Evolutionary conservation across 768 basidiomycete species (phyloP).

Genomic region (Boletus speciosus): DNA sequence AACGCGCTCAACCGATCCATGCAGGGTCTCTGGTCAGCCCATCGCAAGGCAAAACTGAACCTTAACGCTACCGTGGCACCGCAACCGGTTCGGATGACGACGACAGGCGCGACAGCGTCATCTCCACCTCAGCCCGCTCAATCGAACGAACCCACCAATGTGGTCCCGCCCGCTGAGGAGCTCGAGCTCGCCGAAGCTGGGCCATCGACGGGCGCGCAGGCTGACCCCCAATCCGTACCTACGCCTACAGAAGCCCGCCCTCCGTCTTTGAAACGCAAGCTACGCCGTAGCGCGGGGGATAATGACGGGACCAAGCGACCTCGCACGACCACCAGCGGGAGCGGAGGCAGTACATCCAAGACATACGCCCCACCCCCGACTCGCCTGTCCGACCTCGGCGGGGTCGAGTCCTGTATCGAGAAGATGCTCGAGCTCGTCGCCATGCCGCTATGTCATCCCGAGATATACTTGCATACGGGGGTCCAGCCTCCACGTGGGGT

Average conservation of each 20-base stretch:
- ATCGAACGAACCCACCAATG: conserved; percentile 27
- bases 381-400: conserved; percentile 82
- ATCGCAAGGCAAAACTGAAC: conserved; percentile 64
- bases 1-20: conserved; percentile 76
- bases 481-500: conserved; percentile 92
- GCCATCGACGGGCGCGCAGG: conserved; percentile 9
- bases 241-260: conserved; percentile 10
- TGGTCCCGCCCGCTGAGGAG: conserved; percentile 17
- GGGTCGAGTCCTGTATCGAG: conserved; percentile 80
- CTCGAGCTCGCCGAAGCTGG: conserved; percentile 7
- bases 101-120: conserved; percentile 3
- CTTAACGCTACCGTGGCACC: conserved; percentile 42
- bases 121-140: background rate
- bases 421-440: conserved; percentile 96
- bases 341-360: conserved; percentile 22
- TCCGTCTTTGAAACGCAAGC: conserved; percentile 56
- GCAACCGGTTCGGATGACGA: background rate
- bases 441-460: conserved; percentile 92
- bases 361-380: conserved; percentile 66
- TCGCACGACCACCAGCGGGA: conserved; percentile 35
- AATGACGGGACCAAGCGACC: conserved; percentile 55
- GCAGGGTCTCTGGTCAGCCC: conserved; percentile 74
- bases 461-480: conserved; percentile 91
- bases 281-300: conserved; percentile 45
- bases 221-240: background rate